These are phyloP conservation scores for Scytalidium sp. DNA, from an alignment of 2,329 filamentous ascomycete genomes.

Conservation along the genomic window DNA sequence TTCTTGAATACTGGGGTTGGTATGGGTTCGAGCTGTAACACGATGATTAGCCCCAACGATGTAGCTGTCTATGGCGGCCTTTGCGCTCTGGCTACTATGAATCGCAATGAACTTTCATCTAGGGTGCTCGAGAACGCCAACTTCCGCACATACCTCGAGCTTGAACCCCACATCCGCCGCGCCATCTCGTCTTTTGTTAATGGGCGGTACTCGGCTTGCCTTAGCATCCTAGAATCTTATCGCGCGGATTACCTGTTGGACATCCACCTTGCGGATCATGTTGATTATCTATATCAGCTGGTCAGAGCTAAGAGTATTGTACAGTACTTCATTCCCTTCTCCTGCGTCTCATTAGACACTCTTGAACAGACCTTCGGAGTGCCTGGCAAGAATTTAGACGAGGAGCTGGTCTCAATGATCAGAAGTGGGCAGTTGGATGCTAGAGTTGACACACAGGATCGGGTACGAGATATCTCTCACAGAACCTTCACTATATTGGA, in stretches of 20 bases:
- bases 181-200: constrained; percentile 88
- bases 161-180: constrained; percentile 90
- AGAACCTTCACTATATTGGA: background rate
- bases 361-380: constrained; percentile 75
- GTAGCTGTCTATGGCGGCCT: constrained; percentile 89
- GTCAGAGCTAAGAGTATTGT: constrained; percentile 91
- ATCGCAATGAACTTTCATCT: constrained; percentile 69
- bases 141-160: constrained; percentile 86
- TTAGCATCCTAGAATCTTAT: constrained; percentile 79
- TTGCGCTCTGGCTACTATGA: constrained; percentile 86
- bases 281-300: constrained; percentile 64
- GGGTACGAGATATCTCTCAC: constrained; percentile 39
- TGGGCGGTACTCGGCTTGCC: constrained; percentile 82
- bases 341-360: constrained; percentile 75
- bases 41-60: constrained; percentile 79
- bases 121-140: constrained; percentile 74
- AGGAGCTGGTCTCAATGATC: constrained; percentile 79
- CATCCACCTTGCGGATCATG: constrained; percentile 74
- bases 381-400: constrained; percentile 60
- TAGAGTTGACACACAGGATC: constrained; percentile 80
- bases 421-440: constrained; percentile 68
- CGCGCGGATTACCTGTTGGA: constrained; percentile 87
- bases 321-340: constrained; percentile 90
- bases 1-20: constrained; percentile 49
- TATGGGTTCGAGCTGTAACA: constrained; percentile 57